Evolutionary conservation across 768 basidiomycete genomes (phyloP).

Genomic region (Lactifluus echinatus): DNA sequence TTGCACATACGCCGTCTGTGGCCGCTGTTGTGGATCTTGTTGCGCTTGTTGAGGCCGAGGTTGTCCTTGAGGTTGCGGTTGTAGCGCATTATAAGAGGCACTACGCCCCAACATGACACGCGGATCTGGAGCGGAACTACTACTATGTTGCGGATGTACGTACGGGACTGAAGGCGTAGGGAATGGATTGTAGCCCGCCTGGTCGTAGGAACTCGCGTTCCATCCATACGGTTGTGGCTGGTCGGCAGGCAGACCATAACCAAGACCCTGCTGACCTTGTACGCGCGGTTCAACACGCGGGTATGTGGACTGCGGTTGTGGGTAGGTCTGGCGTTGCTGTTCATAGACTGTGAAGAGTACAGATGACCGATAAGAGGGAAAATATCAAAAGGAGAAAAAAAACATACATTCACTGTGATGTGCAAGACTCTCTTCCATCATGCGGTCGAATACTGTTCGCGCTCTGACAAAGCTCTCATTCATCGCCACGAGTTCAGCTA

Average conservation of each 20-base stretch:
- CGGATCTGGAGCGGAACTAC: conserved; percentile 16
- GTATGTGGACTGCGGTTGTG: conserved; percentile 23
- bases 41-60: conserved; percentile 24
- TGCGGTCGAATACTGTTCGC: conserved; percentile 79
- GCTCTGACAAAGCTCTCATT: conserved; percentile 90
- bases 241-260: conserved; percentile 26
- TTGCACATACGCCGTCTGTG: conserved; percentile 24
- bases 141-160: conserved; percentile 25
- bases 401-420: conserved; percentile 56
- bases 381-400: conserved; percentile 12
- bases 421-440: conserved; percentile 88
- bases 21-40: conserved; percentile 22
- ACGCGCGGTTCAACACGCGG: conserved; percentile 28
- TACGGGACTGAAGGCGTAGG: conserved; percentile 28
- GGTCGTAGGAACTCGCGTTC: conserved; percentile 41
- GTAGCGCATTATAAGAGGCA: conserved; percentile 1
- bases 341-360: conserved; percentile 43
- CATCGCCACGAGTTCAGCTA: conserved; percentile 91
- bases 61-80: conserved; percentile 24
- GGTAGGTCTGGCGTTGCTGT: conserved; percentile 27
- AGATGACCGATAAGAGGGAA: not conserved
- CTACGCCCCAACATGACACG: not conserved
- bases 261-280: conserved; percentile 16
- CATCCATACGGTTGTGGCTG: conserved; percentile 42
- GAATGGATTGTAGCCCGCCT: conserved; percentile 35